Percentiles rank a stretch among this genome's conserved stretches.
Conservation (phyloP, 805 yeast genomes). For the Ogataea polymorpha region DNA sequence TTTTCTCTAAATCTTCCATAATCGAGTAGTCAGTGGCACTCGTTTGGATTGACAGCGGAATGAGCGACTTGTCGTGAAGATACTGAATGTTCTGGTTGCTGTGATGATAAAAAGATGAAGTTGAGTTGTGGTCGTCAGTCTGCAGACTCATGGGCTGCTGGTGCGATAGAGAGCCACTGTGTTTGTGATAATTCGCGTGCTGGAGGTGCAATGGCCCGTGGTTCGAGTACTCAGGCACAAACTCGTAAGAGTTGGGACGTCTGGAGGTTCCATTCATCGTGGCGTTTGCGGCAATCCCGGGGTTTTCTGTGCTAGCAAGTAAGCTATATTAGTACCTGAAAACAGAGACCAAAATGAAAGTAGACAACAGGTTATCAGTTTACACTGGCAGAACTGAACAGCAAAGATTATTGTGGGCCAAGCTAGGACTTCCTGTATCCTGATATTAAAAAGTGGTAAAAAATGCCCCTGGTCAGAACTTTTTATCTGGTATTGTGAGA, state of each 20-base stretch:
- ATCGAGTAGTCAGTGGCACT: constrained; percentile 11
- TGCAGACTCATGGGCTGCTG: constrained; percentile 1
- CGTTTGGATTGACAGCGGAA: constrained; percentile 5
- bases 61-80: constrained; percentile 5
- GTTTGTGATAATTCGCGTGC: background rate
- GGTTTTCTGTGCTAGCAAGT: too few species aligned
- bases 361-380: background rate
- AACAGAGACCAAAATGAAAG: background rate
- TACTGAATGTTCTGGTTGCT: constrained; percentile 12
- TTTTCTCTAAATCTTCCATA: constrained; percentile 10
- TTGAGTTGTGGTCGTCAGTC: background rate
- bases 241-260: constrained; percentile 4
- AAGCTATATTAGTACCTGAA: background rate
- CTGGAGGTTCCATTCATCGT: constrained; percentile 5
- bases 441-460: background rate
- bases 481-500: constrained; percentile 13
- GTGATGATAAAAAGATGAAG: constrained; percentile 12
- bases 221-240: background rate
- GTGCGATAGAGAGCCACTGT: background rate
- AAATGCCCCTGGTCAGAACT: constrained; percentile 1
- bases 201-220: background rate
- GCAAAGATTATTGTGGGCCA: background rate
- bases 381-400: too few species aligned
- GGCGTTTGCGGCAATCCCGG: background rate
- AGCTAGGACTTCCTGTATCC: background rate